Percentiles rank a stretch among this genome's conserved stretches.
phyloP scores from a whole-genome alignment of 495 filamentous ascomycete genomes.

The Lichenothelia convexa region DNA sequence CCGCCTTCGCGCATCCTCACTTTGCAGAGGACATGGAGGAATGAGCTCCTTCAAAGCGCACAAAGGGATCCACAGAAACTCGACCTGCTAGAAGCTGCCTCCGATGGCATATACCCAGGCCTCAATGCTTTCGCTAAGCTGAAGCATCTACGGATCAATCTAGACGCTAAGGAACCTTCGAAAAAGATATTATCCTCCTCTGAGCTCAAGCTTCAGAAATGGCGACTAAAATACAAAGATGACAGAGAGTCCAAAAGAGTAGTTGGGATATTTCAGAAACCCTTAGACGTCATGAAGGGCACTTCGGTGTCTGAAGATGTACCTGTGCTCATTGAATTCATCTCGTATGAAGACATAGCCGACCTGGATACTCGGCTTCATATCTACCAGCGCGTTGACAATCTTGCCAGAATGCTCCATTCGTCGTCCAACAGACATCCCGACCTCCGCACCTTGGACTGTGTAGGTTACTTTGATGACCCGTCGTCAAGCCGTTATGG shows the following conservation, averaged over 20 bases:
- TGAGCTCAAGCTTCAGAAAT: constrained; percentile 13
- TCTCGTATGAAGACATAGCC: constrained; percentile 17
- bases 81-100: constrained; percentile 17
- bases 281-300: constrained; percentile 3
- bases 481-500: constrained; percentile 14
- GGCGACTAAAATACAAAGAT: constrained; percentile 6
- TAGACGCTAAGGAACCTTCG: constrained; percentile 15
- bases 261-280: constrained; percentile 10
- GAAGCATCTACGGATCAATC: constrained; percentile 23
- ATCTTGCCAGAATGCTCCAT: constrained; percentile 22
- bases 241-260: constrained; percentile 4
- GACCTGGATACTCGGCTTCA: constrained; percentile 16
- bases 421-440: constrained; percentile 19
- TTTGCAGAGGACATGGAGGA: constrained; percentile 19
- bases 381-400: constrained; percentile 19
- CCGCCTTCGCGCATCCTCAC: constrained; percentile 17
- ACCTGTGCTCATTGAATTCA: constrained; percentile 21
- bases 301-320: constrained; percentile 11
- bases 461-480: constrained; percentile 23
- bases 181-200: constrained; percentile 16
- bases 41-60: constrained; percentile 18
- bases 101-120: constrained; percentile 17
- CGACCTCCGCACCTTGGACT: constrained; percentile 21
- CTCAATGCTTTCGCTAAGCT: constrained; percentile 18
- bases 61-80: constrained; percentile 14